Evolutionary conservation across 2,329 filamentous ascomycete species (phyloP).

Genomic region (Talaromyces sp.): DNA sequence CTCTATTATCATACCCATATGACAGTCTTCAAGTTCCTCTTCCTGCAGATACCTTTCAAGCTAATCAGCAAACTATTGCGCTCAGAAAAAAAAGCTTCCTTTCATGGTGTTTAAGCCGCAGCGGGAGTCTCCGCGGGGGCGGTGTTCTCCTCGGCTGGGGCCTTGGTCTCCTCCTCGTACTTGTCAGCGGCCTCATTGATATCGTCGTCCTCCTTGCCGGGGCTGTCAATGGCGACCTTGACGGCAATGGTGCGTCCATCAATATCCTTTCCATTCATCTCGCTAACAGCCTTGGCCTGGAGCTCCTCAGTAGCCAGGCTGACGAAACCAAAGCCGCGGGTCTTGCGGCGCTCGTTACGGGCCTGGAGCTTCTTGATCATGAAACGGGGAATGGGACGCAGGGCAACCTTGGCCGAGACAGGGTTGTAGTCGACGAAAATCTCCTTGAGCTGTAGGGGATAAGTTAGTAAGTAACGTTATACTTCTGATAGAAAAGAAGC

Average conservation of each 20-base stretch:
- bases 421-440: slow-evolving; percentile 93
- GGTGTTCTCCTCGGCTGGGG: slow-evolving; percentile 44
- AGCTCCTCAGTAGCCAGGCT: slow-evolving; percentile 92
- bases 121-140: slow-evolving; percentile 35
- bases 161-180: slow-evolving; percentile 46
- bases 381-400: slow-evolving; percentile 97
- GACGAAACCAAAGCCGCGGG: slow-evolving; percentile 97
- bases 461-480: neutral
- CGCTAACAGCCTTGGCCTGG: slow-evolving; percentile 92
- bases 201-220: slow-evolving; percentile 96
- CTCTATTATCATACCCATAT: slow-evolving; percentile 32
- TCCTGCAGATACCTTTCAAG: slow-evolving; percentile 18
- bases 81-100: slow-evolving; percentile 22
- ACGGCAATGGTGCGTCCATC: slow-evolving; percentile 98
- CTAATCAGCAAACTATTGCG: slow-evolving; percentile 19
- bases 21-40: slow-evolving; percentile 4
- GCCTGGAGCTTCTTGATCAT: slow-evolving; percentile 99
- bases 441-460: slow-evolving; percentile 77
- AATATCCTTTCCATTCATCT: slow-evolving; percentile 99
- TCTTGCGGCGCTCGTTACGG: slow-evolving; percentile 97
- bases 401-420: slow-evolving; percentile 94
- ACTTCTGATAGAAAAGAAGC: neutral
- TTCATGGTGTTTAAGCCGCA: slow-evolving; percentile 33
- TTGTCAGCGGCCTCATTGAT: slow-evolving; percentile 57
- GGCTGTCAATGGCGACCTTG: slow-evolving; percentile 99